Evolutionary conservation across 2,329 filamentous ascomycete genomes (phyloP).

Genomic region (Phialocephala sp.): DNA sequence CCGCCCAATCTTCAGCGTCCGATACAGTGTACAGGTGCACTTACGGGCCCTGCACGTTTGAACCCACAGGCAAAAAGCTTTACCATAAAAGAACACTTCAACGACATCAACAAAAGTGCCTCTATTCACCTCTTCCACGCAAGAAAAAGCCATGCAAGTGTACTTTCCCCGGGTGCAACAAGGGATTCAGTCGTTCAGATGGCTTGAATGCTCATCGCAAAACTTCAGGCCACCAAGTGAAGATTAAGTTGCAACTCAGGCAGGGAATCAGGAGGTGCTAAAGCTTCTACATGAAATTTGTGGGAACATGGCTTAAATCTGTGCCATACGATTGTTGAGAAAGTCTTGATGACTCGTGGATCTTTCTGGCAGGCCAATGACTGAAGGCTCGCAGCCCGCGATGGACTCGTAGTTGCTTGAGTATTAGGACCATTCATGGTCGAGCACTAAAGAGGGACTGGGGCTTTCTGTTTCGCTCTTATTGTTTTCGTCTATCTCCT

Average conservation of each 20-base stretch:
- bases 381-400: slow-evolving; percentile 4
- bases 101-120: not conserved
- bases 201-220: slow-evolving; percentile 9
- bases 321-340: not conserved
- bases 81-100: slow-evolving; percentile 9
- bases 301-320: not conserved
- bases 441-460: slow-evolving; percentile 13
- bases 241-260: not conserved
- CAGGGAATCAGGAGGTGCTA: not conserved
- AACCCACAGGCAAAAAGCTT: not conserved
- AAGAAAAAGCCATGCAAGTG: slow-evolving; percentile 4
- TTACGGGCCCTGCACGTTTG: not conserved
- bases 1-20: not conserved
- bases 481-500: not conserved
- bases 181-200: slow-evolving; percentile 6
- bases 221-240: not conserved
- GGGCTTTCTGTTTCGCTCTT: slow-evolving; percentile 14
- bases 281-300: not conserved
- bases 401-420: slow-evolving; percentile 10
- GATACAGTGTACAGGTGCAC: not conserved
- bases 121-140: not conserved
- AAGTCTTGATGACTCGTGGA: slow-evolving; percentile 4
- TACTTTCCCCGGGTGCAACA: slow-evolving; percentile 4
- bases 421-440: slow-evolving; percentile 10
- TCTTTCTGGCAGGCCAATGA: slow-evolving; percentile 16